A percentile compares a stretch with the other conserved stretches of the same genome.
phyloP scores from a whole-genome alignment of 1,284 basidiomycete genomes.

The Ustilago loliicola region DNA sequence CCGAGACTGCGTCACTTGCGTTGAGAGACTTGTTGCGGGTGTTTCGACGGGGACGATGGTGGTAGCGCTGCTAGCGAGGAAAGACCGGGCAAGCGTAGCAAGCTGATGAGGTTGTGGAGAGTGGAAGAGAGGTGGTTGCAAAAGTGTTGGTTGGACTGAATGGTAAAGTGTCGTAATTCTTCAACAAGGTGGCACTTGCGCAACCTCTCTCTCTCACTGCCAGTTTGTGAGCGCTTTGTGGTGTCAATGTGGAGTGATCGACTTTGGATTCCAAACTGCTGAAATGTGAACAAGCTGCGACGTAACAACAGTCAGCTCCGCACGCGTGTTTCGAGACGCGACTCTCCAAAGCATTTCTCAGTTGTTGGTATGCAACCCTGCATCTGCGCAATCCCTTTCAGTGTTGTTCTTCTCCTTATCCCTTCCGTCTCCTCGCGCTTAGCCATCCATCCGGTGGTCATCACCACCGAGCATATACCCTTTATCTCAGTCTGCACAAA shows the following conservation, averaged over 20 bases:
- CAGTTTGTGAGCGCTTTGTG: neutral
- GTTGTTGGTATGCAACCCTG: neutral
- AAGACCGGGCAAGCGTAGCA: neutral
- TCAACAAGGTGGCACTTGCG: conserved; percentile 42
- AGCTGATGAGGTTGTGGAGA: conserved; percentile 1
- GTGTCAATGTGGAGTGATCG: conserved; percentile 45
- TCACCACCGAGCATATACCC: neutral
- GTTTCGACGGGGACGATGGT: neutral
- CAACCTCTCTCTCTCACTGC: conserved; percentile 16
- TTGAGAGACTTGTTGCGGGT: neutral
- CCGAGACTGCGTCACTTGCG: neutral
- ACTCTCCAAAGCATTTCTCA: conserved; percentile 7
- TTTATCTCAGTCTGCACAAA: neutral
- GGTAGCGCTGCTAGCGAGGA: neutral
- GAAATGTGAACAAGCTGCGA: neutral
- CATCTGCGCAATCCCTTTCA: neutral
- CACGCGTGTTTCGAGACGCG: conserved; percentile 39
- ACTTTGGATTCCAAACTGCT: too few species aligned
- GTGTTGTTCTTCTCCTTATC: conserved; percentile 3
- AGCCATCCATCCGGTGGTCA: neutral
- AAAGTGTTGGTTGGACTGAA: conserved; percentile 8
- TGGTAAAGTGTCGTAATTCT: conserved; percentile 16
- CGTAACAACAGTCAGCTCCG: conserved; percentile 14
- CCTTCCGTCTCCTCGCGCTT: neutral
- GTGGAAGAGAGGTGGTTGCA: neutral